These are phyloP conservation scores for Magnusiomyces fungicola DNA, from an alignment of 1,139 yeast species.

Conservation along the genomic window DNA sequence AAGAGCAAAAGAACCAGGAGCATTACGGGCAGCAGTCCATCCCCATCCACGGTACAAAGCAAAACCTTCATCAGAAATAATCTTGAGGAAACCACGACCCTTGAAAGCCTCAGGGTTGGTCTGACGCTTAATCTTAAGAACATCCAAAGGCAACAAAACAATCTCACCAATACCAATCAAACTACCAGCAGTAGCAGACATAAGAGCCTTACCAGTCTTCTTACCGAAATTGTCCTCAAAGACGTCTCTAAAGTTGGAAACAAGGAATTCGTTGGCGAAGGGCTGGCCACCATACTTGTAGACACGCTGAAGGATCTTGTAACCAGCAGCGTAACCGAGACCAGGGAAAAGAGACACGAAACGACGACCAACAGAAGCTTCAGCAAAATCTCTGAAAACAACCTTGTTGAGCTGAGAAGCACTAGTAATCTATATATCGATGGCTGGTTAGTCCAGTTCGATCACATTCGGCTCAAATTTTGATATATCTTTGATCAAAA, in stretches of 20 bases:
- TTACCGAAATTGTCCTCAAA: slow-evolving; percentile 79
- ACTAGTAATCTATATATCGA: slow-evolving; percentile 49
- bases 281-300: slow-evolving; percentile 99
- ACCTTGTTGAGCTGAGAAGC: slow-evolving; percentile 68
- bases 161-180: slow-evolving; percentile 97
- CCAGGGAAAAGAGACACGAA: slow-evolving; percentile 90
- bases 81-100: slow-evolving; percentile 91
- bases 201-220: slow-evolving; percentile 91
- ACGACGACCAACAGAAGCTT: slow-evolving; percentile 62
- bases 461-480: too few relatives aligned
- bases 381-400: slow-evolving; percentile 77
- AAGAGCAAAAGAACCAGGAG: slow-evolving; percentile 96
- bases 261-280: slow-evolving; percentile 87
- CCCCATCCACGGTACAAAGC: slow-evolving; percentile 98
- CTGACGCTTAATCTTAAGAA: slow-evolving; percentile 94
- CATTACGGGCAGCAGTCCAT: slow-evolving; percentile 99
- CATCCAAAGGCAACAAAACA: slow-evolving; percentile 90
- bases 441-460: too few relatives aligned
- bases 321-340: slow-evolving; percentile 95
- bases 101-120: slow-evolving; percentile 97
- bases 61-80: slow-evolving; percentile 83
- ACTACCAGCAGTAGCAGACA: slow-evolving; percentile 97
- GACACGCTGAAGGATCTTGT: slow-evolving; percentile 93
- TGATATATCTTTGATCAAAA: too few relatives aligned
- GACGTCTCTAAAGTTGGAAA: slow-evolving; percentile 59